Percentiles rank a stretch among this genome's conserved stretches.
phyloP scores from a whole-genome alignment of 139 green algal species.

The Chlorella sp. region DNA sequence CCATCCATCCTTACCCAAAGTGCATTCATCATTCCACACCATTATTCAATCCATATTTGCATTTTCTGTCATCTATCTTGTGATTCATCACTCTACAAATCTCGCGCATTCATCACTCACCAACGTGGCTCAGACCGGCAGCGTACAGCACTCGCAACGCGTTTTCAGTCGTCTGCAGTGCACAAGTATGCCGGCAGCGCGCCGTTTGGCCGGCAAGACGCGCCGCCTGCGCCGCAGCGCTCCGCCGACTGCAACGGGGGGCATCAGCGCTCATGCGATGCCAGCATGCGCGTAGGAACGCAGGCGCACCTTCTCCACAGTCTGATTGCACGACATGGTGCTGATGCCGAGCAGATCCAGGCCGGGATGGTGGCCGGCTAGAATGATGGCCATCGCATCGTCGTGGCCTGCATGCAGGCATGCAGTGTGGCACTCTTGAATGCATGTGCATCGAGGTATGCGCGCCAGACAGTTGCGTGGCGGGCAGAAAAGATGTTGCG shows the following conservation, averaged over 20 bases:
- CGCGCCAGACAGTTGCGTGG: not conserved
- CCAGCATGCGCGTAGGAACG: not conserved
- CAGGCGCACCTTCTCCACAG: conserved; percentile 72
- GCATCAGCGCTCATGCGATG: not conserved
- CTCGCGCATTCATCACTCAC: too few relatives aligned
- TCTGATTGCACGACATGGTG: conserved; percentile 91
- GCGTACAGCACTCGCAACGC: conserved; percentile 75
- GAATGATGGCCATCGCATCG: conserved; percentile 90
- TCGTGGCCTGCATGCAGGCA: conserved; percentile 75
- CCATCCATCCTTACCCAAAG: too few relatives aligned
- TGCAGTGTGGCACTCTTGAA: not conserved
- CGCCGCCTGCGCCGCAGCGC: not conserved
- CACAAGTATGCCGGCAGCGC: not conserved
- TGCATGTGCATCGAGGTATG: not conserved
- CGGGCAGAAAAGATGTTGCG: not conserved
- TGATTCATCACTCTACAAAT: too few relatives aligned
- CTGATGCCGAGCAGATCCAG: conserved; percentile 84
- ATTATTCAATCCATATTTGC: too few relatives aligned
- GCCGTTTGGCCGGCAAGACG: not conserved
- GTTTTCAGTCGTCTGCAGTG: conserved; percentile 67
- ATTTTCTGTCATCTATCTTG: too few relatives aligned
- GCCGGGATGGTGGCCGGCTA: conserved; percentile 67
- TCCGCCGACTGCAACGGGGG: not conserved
- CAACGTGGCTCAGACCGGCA: conserved; percentile 62
- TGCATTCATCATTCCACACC: too few relatives aligned